Percentiles rank a stretch among this genome's conserved stretches.
These are phyloP conservation scores for Eutrema heterophyllum DNA, from an alignment of 345 rosid species.

Conservation along the genomic window DNA sequence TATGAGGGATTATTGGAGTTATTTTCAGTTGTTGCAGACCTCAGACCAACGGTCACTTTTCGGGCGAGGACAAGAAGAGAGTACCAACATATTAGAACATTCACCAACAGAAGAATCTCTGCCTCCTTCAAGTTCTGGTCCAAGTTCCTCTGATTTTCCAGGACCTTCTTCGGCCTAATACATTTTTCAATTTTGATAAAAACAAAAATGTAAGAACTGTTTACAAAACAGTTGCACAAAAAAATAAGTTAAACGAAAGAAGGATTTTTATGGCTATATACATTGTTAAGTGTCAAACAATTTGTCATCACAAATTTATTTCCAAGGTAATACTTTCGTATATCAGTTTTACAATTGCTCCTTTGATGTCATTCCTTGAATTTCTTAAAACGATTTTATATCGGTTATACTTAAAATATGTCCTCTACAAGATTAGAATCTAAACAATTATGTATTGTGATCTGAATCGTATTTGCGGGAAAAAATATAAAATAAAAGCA, in stretches of 20 bases:
- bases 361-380: not conserved
- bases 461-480: not conserved
- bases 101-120: not conserved
- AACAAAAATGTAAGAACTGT: not conserved
- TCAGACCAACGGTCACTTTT: slow-evolving; percentile 10
- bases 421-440: not conserved
- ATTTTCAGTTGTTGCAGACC: slow-evolving; percentile 48
- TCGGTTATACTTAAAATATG: not conserved
- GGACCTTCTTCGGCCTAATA: not conserved
- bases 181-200: not conserved
- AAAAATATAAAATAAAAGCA: not conserved
- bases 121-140: slow-evolving; percentile 8
- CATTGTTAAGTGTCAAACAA: not conserved
- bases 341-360: not conserved
- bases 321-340: not conserved
- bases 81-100: not conserved
- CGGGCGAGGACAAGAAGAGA: not conserved
- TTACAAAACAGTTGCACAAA: not conserved
- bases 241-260: not conserved
- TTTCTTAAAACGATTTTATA: not conserved
- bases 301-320: not conserved
- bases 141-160: not conserved
- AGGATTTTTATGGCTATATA: not conserved
- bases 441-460: not conserved
- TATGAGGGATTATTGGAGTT: slow-evolving; percentile 42